Percentiles rank a stretch among this genome's conserved stretches.
Evolutionary conservation across 495 filamentous ascomycete species (phyloP).

Genomic region (Aspergillus sclerotioniger): DNA sequence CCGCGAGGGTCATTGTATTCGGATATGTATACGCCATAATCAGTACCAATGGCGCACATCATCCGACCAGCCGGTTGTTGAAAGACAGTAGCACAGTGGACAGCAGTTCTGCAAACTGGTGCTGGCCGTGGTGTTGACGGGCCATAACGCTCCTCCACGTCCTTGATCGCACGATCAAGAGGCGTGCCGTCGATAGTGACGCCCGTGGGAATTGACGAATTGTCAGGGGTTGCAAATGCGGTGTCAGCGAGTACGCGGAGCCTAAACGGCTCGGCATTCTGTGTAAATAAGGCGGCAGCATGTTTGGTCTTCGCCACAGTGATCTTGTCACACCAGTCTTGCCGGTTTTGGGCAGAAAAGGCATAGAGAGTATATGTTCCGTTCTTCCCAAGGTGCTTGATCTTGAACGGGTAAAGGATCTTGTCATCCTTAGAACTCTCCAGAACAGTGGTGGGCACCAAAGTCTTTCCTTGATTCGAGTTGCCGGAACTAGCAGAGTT

Average conservation of each 20-base stretch:
- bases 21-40: conserved; percentile 87
- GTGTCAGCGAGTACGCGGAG: conserved; percentile 88
- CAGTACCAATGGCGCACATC: conserved; percentile 93
- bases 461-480: conserved; percentile 37
- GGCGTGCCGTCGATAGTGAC: conserved; percentile 82
- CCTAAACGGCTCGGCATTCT: conserved; percentile 96
- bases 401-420: conserved; percentile 88
- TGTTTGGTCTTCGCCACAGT: conserved; percentile 91
- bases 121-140: conserved; percentile 60
- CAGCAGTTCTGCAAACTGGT: conserved; percentile 75
- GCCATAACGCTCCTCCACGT: conserved; percentile 76
- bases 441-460: conserved; percentile 50
- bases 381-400: conserved; percentile 89
- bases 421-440: conserved; percentile 67
- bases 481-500: conserved; percentile 38
- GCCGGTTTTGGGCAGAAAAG: conserved; percentile 64
- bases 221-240: conserved; percentile 81
- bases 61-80: conserved; percentile 68
- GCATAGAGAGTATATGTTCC: conserved; percentile 88
- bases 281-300: conserved; percentile 79
- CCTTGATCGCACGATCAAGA: conserved; percentile 82
- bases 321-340: conserved; percentile 92
- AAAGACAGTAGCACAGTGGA: conserved; percentile 93
- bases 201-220: conserved; percentile 47
- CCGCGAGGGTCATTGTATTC: conserved; percentile 82